Evolutionary conservation across 768 basidiomycete species (phyloP), one percentile per base, ranked within the genome.

Genomic region (Suillus discolor): DNA sequence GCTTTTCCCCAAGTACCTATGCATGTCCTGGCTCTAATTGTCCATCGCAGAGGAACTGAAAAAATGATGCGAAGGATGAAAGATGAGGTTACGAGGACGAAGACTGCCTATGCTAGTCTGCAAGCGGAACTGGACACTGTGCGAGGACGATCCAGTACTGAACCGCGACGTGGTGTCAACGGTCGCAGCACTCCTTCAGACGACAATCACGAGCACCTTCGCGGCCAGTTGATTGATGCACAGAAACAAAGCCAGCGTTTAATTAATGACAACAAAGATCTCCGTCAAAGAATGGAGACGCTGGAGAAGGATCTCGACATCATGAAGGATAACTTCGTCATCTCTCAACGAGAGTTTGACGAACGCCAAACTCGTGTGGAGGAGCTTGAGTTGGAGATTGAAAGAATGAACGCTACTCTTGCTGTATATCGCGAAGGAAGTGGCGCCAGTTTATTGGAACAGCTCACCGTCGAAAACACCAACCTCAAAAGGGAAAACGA

Each of bases 61-160:
- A 97, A 96, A 80, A 95, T 99, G 89, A 92, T 98, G 83, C 89
- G 95, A 70, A 88, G 91, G 70, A 94, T 98, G 90, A 93, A 95
- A 77, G 97, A 96, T 64, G 97, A 99, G 73, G 80, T 98, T 65
- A 91, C 86, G 69, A 96, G 92, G 79, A 93, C 97, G 78, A 98
- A 97, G 80, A 83, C 83, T 57, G 78, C 89, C 54, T 96, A 95
- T 73, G 81, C 88, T 53, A 81, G 84, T 64, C 87, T 99, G 34
- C 94, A 98, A 74, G 78, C 85, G n/a, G 94, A 98, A 71, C 82
- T 97, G 25, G 94, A 97, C 65, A 77, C 82, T 2, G 73, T 84
- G 31, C 89, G 89, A n/a, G 83, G 85, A 65, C 86, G 86, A 57
- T 83, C 88, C 7, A 82, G 85, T 57, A 75, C 77, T 11, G 87